Percentiles rank a stretch among this genome's conserved stretches.
Evolutionary conservation across 306 rosid species (phyloP).

Genomic region (Clitoria ternatea): DNA sequence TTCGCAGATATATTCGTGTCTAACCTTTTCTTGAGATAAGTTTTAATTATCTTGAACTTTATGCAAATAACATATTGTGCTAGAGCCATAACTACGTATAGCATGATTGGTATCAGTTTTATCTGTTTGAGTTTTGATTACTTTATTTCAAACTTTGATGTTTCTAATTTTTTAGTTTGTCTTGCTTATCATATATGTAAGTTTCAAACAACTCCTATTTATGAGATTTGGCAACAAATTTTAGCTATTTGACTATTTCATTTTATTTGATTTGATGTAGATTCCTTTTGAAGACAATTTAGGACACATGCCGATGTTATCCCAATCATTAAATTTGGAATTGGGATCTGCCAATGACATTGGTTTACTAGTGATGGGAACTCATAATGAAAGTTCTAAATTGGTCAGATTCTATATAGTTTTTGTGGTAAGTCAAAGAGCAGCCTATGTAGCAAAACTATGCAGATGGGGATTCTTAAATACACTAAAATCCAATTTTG

Average conservation of each 20-base stretch:
- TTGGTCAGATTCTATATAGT: slow-evolving; percentile 26
- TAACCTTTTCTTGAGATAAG: not conserved
- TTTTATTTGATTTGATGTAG: slow-evolving; percentile 37
- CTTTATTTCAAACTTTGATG: slow-evolving; percentile 13
- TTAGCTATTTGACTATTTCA: slow-evolving; percentile 17
- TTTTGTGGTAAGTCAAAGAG: slow-evolving; percentile 36
- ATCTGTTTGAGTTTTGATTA: slow-evolving; percentile 23
- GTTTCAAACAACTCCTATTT: not conserved
- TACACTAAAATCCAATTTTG: slow-evolving; percentile 25
- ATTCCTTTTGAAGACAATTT: slow-evolving; percentile 51
- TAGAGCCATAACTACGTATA: not conserved
- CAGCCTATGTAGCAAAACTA: slow-evolving; percentile 35
- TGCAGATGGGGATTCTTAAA: slow-evolving; percentile 38
- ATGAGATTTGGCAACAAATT: slow-evolving; percentile 1
- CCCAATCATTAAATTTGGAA: slow-evolving; percentile 50
- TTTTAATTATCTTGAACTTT: slow-evolving; percentile 6
- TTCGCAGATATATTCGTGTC: not conserved
- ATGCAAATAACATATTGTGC: not conserved
- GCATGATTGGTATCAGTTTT: slow-evolving; percentile 9
- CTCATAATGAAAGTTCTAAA: slow-evolving; percentile 31
- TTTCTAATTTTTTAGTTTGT: not conserved
- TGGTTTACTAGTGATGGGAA: slow-evolving; percentile 31
- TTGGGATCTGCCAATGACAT: slow-evolving; percentile 32
- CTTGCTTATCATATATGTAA: not conserved
- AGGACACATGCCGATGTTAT: slow-evolving; percentile 36